Evolutionary conservation across 768 basidiomycete genomes (phyloP).

Genomic region (Mrakia blollopis): DNA sequence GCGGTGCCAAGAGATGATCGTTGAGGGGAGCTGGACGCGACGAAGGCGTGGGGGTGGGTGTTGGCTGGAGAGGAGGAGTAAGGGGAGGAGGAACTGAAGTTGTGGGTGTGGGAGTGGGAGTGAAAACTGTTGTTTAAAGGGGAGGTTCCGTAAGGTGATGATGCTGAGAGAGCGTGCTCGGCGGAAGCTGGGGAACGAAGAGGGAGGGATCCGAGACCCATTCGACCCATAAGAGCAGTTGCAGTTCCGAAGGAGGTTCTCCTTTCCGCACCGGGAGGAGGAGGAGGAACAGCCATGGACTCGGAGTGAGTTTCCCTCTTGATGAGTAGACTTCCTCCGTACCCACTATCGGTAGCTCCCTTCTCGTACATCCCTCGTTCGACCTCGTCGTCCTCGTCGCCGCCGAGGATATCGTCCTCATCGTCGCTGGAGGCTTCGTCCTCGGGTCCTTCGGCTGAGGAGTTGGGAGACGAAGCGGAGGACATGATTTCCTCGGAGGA

Average conservation of each 20-base stretch:
- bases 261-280: neutral
- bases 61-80: neutral
- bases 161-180: neutral
- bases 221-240: slow-evolving; percentile 22
- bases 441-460: neutral
- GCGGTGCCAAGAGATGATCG: neutral
- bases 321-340: slow-evolving; percentile 13
- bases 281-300: neutral
- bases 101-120: too few species aligned
- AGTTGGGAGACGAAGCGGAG: slow-evolving; percentile 12
- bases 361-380: slow-evolving; percentile 27
- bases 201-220: slow-evolving; percentile 6
- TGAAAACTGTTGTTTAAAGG: too few species aligned
- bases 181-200: slow-evolving; percentile 3
- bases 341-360: neutral
- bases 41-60: neutral
- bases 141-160: slow-evolving; percentile 3
- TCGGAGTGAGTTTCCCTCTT: neutral
- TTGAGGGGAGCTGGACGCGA: neutral
- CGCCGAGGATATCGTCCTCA: slow-evolving; percentile 30
- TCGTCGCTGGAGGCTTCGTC: neutral
- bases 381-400: slow-evolving; percentile 37
- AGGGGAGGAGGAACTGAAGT: neutral
- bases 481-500: slow-evolving; percentile 32
- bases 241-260: slow-evolving; percentile 12